A percentile compares a stretch with the other conserved stretches of the same genome.
Conservation (phyloP, 345 rosid genomes). For the Pistacia atlantica region DNA sequence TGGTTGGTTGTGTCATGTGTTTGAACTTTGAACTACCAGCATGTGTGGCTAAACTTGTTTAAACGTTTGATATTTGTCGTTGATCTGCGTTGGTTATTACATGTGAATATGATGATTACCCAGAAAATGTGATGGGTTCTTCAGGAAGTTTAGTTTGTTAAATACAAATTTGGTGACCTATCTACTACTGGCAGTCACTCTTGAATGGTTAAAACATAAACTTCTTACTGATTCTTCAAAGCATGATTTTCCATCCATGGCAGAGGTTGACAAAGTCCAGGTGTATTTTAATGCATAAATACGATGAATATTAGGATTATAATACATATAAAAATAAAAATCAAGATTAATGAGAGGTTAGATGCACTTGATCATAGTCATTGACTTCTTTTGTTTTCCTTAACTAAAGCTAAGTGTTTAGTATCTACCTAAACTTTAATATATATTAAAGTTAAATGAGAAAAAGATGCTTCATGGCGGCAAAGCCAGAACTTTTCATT, state of each 20-base stretch:
- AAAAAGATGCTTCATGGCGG: too few relatives aligned
- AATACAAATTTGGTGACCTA: conserved; percentile 29
- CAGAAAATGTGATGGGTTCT: conserved; percentile 4
- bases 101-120: conserved; percentile 7
- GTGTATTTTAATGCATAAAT: background rate
- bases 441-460: too few relatives aligned
- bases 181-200: conserved; percentile 16
- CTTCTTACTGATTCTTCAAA: conserved; percentile 3
- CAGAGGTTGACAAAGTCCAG: background rate
- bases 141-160: conserved; percentile 6
- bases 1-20: conserved; percentile 11
- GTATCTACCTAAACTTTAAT: background rate
- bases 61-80: background rate
- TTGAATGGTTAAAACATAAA: conserved; percentile 19
- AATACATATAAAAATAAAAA: too few relatives aligned
- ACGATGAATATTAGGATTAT: background rate
- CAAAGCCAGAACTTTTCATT: too few relatives aligned
- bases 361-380: background rate
- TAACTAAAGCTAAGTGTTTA: background rate
- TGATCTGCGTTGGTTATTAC: background rate
- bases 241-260: background rate
- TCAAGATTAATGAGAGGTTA: background rate
- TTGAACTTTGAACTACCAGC: background rate
- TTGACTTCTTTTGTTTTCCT: background rate
- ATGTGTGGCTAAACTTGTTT: background rate